Percentiles rank a stretch among this genome's conserved stretches.
phyloP scores from a whole-genome alignment of 495 filamentous ascomycete genomes.

The Collariella sp. region DNA sequence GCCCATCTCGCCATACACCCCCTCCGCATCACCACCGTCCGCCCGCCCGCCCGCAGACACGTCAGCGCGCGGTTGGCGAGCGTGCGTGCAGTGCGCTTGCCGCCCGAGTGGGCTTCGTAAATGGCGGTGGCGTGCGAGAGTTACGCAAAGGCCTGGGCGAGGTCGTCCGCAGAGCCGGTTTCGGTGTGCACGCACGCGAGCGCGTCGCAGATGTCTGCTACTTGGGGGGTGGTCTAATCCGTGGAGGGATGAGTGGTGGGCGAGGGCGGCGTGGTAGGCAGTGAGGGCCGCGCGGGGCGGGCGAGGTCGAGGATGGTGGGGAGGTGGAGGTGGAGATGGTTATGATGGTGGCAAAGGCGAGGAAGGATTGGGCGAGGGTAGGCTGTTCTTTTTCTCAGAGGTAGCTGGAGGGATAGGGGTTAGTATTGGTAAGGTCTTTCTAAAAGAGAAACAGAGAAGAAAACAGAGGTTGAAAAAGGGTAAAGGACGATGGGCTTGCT shows the following conservation, averaged over 20 bases:
- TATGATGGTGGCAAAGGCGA: not conserved
- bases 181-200: slow-evolving; percentile 8
- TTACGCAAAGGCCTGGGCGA: not conserved
- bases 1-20: slow-evolving; percentile 4
- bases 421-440: no score
- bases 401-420: not conserved
- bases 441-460: no score
- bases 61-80: slow-evolving; percentile 9
- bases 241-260: slow-evolving; percentile 1
- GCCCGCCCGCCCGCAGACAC: not conserved
- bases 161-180: not conserved
- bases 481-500: slow-evolving; percentile 3
- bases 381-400: slow-evolving; percentile 7
- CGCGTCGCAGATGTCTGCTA: slow-evolving; percentile 8
- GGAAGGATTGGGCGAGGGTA: not conserved
- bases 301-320: slow-evolving; percentile 8
- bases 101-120: slow-evolving; percentile 1
- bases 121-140: slow-evolving; percentile 5
- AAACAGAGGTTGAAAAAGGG: no score
- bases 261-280: slow-evolving; percentile 3
- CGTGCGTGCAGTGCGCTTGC: slow-evolving; percentile 2
- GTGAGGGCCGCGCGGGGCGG: slow-evolving; percentile 2
- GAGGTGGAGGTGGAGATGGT: not conserved
- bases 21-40: slow-evolving; percentile 2
- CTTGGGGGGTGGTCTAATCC: not conserved